Conservation (phyloP, 2,329 filamentous ascomycete genomes). For the Magnaporthales sp. region DNA sequence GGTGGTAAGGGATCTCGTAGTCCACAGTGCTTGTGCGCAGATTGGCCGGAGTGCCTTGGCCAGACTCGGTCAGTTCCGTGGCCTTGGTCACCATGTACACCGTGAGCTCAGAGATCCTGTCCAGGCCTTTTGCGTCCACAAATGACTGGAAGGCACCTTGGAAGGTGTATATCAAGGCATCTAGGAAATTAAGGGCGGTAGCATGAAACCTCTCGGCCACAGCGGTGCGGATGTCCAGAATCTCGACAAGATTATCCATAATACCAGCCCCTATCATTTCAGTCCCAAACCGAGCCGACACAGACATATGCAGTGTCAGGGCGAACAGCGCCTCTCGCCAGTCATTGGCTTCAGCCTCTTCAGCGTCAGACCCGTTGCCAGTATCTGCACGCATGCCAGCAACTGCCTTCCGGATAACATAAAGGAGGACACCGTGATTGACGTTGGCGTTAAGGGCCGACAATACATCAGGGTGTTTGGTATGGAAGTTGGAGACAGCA, state of each 20-base stretch:
- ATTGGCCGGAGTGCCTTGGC: conserved; percentile 61
- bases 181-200: conserved; percentile 77
- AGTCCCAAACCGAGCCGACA: conserved; percentile 64
- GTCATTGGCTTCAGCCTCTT: conserved; percentile 64
- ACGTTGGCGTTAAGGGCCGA: conserved; percentile 91
- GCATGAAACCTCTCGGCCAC: conserved; percentile 79
- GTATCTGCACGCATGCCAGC: conserved; percentile 54
- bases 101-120: conserved; percentile 82
- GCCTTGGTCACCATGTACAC: conserved; percentile 68
- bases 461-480: conserved; percentile 72
- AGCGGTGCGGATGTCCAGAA: conserved; percentile 71
- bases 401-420: conserved; percentile 84
- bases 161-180: conserved; percentile 78
- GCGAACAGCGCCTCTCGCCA: conserved; percentile 88
- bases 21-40: conserved; percentile 76
- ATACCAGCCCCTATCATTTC: conserved; percentile 84
- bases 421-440: conserved; percentile 91
- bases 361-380: conserved; percentile 44
- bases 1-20: conserved; percentile 86
- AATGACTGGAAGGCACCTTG: conserved; percentile 78
- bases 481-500: conserved; percentile 71
- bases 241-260: conserved; percentile 82
- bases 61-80: conserved; percentile 54
- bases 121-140: conserved; percentile 73
- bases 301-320: conserved; percentile 74